Evolutionary conservation across 495 filamentous ascomycete genomes (phyloP).

Genomic region (Pseudotulostoma volvatum): DNA sequence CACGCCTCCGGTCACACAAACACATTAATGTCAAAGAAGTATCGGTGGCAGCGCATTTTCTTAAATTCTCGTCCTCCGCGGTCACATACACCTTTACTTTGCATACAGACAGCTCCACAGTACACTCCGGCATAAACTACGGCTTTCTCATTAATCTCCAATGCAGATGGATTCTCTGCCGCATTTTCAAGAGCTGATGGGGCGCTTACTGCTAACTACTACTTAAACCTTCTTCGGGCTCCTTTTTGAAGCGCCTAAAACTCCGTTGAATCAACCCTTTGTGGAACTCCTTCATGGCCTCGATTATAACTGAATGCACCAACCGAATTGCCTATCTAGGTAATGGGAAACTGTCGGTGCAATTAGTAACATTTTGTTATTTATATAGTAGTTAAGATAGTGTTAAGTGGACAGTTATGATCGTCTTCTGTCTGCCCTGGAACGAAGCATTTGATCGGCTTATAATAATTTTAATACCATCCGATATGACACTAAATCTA

Average conservation of each 20-base stretch:
- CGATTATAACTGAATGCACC: too few relatives aligned
- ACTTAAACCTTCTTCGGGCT: neutral
- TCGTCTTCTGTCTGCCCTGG: too few relatives aligned
- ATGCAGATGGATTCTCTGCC: neutral
- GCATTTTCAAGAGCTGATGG: neutral
- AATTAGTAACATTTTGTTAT: too few relatives aligned
- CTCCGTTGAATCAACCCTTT: too few relatives aligned
- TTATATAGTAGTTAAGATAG: too few relatives aligned
- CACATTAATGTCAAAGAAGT: neutral
- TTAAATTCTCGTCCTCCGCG: neutral
- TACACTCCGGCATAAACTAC: neutral
- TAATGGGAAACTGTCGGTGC: too few relatives aligned
- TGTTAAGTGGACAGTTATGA: too few relatives aligned
- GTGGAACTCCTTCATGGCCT: too few relatives aligned
- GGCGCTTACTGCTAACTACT: neutral
- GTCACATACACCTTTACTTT: neutral
- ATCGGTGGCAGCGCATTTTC: neutral
- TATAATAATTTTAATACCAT: too few relatives aligned
- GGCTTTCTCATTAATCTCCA: neutral
- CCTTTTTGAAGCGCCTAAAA: neutral
- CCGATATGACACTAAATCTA: too few relatives aligned
- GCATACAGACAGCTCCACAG: neutral
- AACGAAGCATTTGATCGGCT: too few relatives aligned
- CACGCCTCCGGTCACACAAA: neutral
- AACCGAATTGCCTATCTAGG: too few relatives aligned